These are phyloP conservation scores for Penicillium turbatum DNA, from an alignment of 495 filamentous ascomycete species.

Conservation along the genomic window DNA sequence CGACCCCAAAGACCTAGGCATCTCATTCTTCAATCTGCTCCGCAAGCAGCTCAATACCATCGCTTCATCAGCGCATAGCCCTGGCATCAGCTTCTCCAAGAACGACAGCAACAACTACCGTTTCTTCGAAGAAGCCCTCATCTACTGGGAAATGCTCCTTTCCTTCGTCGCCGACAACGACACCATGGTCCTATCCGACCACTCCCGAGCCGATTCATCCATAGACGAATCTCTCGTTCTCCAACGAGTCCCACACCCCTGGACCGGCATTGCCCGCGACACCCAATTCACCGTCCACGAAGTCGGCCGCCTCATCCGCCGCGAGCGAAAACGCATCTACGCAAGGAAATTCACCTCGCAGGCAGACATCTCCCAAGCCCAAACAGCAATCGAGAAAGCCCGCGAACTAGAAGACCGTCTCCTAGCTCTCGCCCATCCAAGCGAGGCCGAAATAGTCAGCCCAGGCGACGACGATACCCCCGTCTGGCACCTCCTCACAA, in stretches of 20 bases:
- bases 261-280: constrained; percentile 55
- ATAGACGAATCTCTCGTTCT: constrained; percentile 30
- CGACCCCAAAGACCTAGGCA: constrained; percentile 49
- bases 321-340: constrained; percentile 43
- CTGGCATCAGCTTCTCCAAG: constrained; percentile 17
- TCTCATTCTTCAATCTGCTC: constrained; percentile 45
- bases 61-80: constrained; percentile 10
- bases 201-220: constrained; percentile 9
- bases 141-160: constrained; percentile 60
- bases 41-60: constrained; percentile 42
- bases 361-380: constrained; percentile 37
- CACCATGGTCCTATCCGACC: constrained; percentile 25
- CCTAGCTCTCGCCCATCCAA: constrained; percentile 44
- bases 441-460: constrained; percentile 47
- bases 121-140: constrained; percentile 55
- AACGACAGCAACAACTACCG: constrained; percentile 45
- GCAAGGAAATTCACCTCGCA: constrained; percentile 34
- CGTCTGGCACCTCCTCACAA: constrained; percentile 52
- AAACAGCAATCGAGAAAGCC: constrained; percentile 44
- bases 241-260: constrained; percentile 51
- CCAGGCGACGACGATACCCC: constrained; percentile 54
- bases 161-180: constrained; percentile 51
- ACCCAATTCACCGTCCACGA: constrained; percentile 52
- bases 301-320: constrained; percentile 49
- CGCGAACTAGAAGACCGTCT: constrained; percentile 49